phyloP scores from a whole-genome alignment of 2,329 filamentous ascomycete species.

The Xenoacremonium recifei region DNA sequence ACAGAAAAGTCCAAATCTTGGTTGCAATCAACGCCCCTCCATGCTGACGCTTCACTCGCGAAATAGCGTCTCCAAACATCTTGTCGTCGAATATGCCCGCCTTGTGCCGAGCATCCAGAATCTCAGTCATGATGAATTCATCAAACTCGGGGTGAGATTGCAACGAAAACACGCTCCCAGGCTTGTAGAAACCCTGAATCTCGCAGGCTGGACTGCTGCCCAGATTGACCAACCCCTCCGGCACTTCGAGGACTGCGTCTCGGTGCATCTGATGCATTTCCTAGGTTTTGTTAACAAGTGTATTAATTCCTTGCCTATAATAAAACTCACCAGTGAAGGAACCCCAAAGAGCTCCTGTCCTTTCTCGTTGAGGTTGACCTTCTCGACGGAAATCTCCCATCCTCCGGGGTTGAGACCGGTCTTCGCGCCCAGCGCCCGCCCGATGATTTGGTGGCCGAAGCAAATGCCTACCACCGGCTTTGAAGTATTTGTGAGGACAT shows the following conservation, averaged over 20 bases:
- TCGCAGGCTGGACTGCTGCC: constrained; percentile 37
- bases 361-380: constrained; percentile 34
- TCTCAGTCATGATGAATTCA: constrained; percentile 32
- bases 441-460: constrained; percentile 47
- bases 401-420: constrained; percentile 36
- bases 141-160: constrained; percentile 46
- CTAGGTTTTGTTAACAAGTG: constrained; percentile 14
- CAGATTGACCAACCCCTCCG: constrained; percentile 34
- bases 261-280: constrained; percentile 44
- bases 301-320: too few species aligned
- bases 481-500: constrained; percentile 22
- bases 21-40: constrained; percentile 26
- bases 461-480: constrained; percentile 43
- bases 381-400: constrained; percentile 42
- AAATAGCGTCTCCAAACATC: constrained; percentile 25
- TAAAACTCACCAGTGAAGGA: constrained; percentile 21
- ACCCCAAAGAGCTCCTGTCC: constrained; percentile 35
- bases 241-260: constrained; percentile 39
- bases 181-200: constrained; percentile 40
- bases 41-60: constrained; percentile 24
- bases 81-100: constrained; percentile 26
- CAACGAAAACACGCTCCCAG: constrained; percentile 34
- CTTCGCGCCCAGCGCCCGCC: constrained; percentile 36
- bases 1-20: constrained; percentile 26
- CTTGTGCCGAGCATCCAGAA: constrained; percentile 26